Evolutionary conservation across 2,329 filamentous ascomycete genomes (phyloP), one percentile per base, ranked within the genome.

Genomic region (Nannizziopsis arthrosporioides): DNA sequence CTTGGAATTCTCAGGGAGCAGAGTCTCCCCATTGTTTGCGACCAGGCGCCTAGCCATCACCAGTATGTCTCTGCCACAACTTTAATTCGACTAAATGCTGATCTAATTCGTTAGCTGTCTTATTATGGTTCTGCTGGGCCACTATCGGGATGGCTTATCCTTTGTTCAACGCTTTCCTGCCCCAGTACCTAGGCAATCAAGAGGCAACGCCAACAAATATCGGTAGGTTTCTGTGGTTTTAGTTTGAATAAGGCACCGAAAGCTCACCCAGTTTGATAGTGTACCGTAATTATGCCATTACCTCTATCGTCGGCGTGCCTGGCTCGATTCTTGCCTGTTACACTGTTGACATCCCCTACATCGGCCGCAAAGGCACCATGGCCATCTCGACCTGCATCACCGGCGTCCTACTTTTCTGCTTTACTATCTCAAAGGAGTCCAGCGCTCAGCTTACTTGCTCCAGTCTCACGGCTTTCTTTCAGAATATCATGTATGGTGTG

Each of bases 131-230:
- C 64, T 81, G 80, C 61, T 93, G 86, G 86, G 74, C 81, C 0
- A 81, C 78, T 11, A 89, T 93, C 55, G 86, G 86, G 51, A 84
- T 93, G 78, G 85, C 81, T 2, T 93, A 90, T 59, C 86, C 85
- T 1, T 76, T 94, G 1, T 94, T 90, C 75, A 92, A 92, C 64
- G 83, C 84, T 45, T 93, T 93, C 67, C 73, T 94, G n/a, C 87
- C 87, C 0, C 84, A 92, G 56, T 92, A 92, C 60, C 77, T 93
- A 51, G 77, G 80, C 18, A 75, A 79, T 48, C 54, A 59, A 11
- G 66, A 66, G 42, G 54, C 56, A 4, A 65, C 67, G 19, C 59
- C 67, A 10, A 61, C 63, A 14, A 60, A 63, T 42, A 63, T 67
- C 31, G 70, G 53, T 55, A 43, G 36, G 53, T 51, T 39, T 34